Evolutionary conservation across 1,284 basidiomycete species (phyloP).

Genomic region (Pseudozyma flocculosa): DNA sequence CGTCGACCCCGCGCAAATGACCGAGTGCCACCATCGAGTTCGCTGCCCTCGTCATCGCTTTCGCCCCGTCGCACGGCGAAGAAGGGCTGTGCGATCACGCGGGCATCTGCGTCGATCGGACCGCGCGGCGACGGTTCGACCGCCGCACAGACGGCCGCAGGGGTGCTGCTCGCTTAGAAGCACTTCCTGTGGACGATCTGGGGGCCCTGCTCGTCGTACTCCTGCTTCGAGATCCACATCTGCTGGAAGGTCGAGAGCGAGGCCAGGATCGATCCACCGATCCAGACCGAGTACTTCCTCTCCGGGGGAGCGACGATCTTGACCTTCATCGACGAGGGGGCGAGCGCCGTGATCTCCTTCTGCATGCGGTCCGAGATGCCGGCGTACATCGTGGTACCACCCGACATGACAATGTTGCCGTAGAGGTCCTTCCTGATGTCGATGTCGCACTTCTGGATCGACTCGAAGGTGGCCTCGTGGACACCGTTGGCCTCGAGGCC

Average conservation of each 20-base stretch:
- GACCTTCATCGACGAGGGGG: conserved; percentile 83
- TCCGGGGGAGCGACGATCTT: conserved; percentile 58
- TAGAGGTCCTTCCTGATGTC: conserved; percentile 76
- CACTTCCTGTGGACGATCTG: conserved; percentile 57
- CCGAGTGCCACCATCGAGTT: no score
- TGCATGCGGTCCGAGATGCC: conserved; percentile 97
- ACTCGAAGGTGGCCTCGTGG: conserved; percentile 93
- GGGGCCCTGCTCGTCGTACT: conserved; percentile 58
- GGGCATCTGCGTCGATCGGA: no score
- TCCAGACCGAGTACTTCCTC: conserved; percentile 78
- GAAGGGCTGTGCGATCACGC: no score
- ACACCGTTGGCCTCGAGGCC: conserved; percentile 92
- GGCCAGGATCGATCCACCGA: conserved; percentile 95
- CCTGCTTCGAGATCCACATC: conserved; percentile 85
- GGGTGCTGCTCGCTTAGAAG: conserved; percentile 53
- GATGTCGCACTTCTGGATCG: conserved; percentile 71
- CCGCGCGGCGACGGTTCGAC: no score
- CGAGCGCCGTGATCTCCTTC: conserved; percentile 87
- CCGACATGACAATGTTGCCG: conserved; percentile 90
- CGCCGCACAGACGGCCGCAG: no score
- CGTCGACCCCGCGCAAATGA: no score
- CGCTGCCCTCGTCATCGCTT: no score
- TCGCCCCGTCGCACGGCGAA: no score
- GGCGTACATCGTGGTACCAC: conserved; percentile 96
- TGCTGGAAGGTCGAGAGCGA: conserved; percentile 94